Evolutionary conservation across 129 eudicot species (phyloP).

Genomic region (Mikania micrantha): DNA sequence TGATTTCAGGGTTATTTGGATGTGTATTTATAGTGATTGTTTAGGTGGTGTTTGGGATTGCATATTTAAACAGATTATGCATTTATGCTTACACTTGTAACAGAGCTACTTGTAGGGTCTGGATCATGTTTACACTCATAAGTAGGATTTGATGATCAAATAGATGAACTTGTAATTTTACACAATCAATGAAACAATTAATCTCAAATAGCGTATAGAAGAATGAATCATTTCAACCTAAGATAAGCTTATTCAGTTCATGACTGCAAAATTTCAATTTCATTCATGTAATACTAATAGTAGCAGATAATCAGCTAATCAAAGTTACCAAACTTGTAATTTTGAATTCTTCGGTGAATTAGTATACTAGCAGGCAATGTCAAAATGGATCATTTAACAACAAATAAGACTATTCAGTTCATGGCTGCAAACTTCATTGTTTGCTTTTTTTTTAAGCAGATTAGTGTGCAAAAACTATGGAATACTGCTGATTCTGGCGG

Average conservation of each 20-base stretch:
- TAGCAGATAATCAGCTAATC: not conserved
- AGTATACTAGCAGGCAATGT: too few relatives aligned
- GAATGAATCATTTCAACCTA: not conserved
- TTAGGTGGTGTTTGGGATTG: not conserved
- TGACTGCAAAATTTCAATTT: not conserved
- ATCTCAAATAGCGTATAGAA: not conserved
- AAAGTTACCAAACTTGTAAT: not conserved
- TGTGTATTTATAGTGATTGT: not conserved
- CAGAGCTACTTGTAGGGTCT: too few relatives aligned
- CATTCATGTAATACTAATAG: too few relatives aligned
- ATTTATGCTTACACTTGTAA: too few relatives aligned
- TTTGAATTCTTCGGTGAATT: not conserved
- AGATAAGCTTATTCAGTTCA: not conserved
- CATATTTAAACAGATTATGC: not conserved
- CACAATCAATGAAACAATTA: not conserved
- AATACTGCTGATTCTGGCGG: slow-evolving; percentile 63
- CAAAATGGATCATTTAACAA: not conserved
- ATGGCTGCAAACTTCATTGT: not conserved
- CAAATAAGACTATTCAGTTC: not conserved
- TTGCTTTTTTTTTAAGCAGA: slow-evolving; percentile 33
- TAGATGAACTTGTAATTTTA: not conserved
- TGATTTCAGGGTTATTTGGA: not conserved
- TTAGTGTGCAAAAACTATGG: slow-evolving; percentile 66
- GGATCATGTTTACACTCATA: not conserved
- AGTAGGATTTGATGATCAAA: not conserved